Evolutionary conservation across 108 stramenopile genomes (phyloP), one percentile per base, ranked within the genome.

Genomic region (Cylindrotheca closterium): DNA sequence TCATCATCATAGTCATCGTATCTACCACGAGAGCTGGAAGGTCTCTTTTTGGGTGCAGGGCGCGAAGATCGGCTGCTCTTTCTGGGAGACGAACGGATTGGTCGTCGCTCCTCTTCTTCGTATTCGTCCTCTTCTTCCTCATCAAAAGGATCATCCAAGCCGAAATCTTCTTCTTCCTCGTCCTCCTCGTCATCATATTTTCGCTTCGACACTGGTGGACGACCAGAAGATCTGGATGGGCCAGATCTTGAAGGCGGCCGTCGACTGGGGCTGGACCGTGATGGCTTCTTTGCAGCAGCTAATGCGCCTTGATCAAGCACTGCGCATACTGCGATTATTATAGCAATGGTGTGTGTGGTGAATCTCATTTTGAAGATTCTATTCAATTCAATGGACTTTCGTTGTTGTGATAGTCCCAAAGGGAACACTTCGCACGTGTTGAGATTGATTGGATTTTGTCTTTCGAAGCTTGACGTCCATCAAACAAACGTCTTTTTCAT

Each of bases 51-150:
- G 10, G 56, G 56, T 24, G 56, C 56, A n/a, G 56, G 56, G 19
- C 60, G 60, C 23, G 60, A 59, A 2, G 57, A 53, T 48, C 63
- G 26, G 4, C 3, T 3, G 19, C 51, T 4, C 24, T 60, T 60
- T 30, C 34, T 30, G 17, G 63, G 18, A 8, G 51, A n/a, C 0
- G 55, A 30, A 15, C 57, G 48, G 22, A 30, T 12, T 19, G 58
- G 47, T 27, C 59, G 47, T 21, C 30, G 51, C 3, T 37, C 0
- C 23, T 31, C 58, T 23, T 78, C 77, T 19, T 76, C 78, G 23
- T 78, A 74, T 10, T 80, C 86, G n/a, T 78, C 74, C 0, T 76
- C 87, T 49, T 65, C 67, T 25, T 72, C 66, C 30, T 69, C 67
- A 47, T 68, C 75, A 23, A 57, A 42, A 19, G 63, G 63, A 61